Conservation (phyloP, 257 asterid genomes). For the Nicotiana obtusifolia region DNA sequence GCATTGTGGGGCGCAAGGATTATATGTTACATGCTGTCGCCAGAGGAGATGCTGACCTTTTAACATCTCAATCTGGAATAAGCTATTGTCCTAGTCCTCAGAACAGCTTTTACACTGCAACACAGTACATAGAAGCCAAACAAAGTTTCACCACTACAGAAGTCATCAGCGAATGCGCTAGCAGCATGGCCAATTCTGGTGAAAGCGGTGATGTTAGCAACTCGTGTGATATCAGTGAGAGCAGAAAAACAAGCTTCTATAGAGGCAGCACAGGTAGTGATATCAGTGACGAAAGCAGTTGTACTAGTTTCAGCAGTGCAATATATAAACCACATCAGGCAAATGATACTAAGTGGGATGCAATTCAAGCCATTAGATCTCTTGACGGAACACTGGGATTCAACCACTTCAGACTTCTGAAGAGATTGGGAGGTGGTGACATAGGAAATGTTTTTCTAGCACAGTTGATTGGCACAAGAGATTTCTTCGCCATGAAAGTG, state of each 20-base stretch:
- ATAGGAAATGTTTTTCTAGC: slow-evolving; percentile 54
- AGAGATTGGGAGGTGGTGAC: slow-evolving; percentile 56
- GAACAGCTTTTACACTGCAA: slow-evolving; percentile 36
- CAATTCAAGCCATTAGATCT: slow-evolving; percentile 54
- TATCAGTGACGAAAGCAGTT: slow-evolving; percentile 57
- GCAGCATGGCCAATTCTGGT: slow-evolving; percentile 40
- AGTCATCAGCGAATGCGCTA: slow-evolving; percentile 32
- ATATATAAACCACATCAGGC: slow-evolving; percentile 55
- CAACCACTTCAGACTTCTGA: slow-evolving; percentile 46
- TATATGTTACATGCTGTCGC: slow-evolving; percentile 14
- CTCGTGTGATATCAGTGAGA: slow-evolving; percentile 43
- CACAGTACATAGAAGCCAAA: slow-evolving; percentile 37
- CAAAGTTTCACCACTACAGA: slow-evolving; percentile 47
- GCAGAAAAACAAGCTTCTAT: slow-evolving; percentile 42
- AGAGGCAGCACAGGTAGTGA: slow-evolving; percentile 56
- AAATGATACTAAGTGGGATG: slow-evolving; percentile 59
- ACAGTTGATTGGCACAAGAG: slow-evolving; percentile 49
- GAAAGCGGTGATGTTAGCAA: slow-evolving; percentile 45
- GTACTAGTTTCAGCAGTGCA: slow-evolving; percentile 41
- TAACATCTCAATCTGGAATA: slow-evolving; percentile 28
- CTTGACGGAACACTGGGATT: slow-evolving; percentile 40
- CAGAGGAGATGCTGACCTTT: slow-evolving; percentile 23
- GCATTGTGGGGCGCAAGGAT: slow-evolving; percentile 26
- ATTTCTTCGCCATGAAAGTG: slow-evolving; percentile 61
- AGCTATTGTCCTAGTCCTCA: slow-evolving; percentile 36